Percentiles rank a stretch among this genome's conserved stretches.
These are phyloP conservation scores for Cyberlindnera bimundalis DNA, from an alignment of 805 yeast genomes.

Conservation along the genomic window DNA sequence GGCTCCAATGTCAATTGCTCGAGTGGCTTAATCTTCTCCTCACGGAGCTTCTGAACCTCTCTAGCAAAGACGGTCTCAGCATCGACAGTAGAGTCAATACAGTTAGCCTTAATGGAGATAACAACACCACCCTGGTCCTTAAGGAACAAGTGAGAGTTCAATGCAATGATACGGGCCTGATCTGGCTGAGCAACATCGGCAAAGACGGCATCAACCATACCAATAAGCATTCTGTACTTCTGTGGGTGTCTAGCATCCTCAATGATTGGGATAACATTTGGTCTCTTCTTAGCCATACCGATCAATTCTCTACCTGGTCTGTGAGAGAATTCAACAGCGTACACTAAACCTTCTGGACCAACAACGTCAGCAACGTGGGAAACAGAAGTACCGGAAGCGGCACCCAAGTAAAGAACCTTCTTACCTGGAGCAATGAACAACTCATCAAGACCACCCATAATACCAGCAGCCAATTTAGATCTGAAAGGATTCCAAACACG, in stretches of 20 bases:
- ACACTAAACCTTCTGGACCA: conserved; percentile 98
- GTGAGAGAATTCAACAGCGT: conserved; percentile 99
- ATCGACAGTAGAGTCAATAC: conserved; percentile 99
- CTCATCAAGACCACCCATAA: conserved; percentile 99
- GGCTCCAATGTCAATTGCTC: conserved; percentile 99
- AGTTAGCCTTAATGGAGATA: conserved; percentile 98
- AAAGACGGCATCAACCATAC: conserved; percentile 98
- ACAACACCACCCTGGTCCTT: conserved; percentile 99
- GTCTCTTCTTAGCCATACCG: conserved; percentile 99
- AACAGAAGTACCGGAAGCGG: conserved; percentile 99
- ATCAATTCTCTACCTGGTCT: conserved; percentile 99
- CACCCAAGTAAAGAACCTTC: conserved; percentile 96
- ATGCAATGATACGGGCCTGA: conserved; percentile 99
- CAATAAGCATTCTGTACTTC: conserved; percentile 97
- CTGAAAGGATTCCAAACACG: conserved; percentile 99
- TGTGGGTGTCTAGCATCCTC: conserved; percentile 99
- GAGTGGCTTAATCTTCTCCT: conserved; percentile 96
- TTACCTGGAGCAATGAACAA: conserved; percentile 96
- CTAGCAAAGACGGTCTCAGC: conserved; percentile 99
- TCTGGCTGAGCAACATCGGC: conserved; percentile 99
- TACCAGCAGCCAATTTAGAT: conserved; percentile 99
- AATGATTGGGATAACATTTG: conserved; percentile 96
- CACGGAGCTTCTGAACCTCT: conserved; percentile 98
- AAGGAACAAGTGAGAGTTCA: conserved; percentile 96
- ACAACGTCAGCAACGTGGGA: conserved; percentile 98